These are phyloP conservation scores for Excoecaria cochinchinensis DNA, from an alignment of 345 rosid species.

Conservation along the genomic window DNA sequence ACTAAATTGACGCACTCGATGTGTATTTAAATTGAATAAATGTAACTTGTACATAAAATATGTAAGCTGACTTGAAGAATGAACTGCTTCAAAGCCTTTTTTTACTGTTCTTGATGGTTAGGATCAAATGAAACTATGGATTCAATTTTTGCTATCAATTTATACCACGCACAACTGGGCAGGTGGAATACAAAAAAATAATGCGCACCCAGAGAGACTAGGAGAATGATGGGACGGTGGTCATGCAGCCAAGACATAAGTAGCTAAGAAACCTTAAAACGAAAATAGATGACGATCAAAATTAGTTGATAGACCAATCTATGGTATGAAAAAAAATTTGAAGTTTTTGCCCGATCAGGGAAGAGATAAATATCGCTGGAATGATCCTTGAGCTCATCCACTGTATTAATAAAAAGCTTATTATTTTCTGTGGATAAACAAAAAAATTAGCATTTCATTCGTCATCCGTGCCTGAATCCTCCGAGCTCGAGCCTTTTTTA, in stretches of 20 bases:
- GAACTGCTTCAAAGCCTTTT: neutral
- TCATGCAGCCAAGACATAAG: neutral
- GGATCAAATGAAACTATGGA: neutral
- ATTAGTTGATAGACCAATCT: neutral
- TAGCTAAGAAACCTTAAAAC: neutral
- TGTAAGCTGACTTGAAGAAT: neutral
- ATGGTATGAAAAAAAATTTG: slow-evolving; percentile 3
- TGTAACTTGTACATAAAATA: neutral
- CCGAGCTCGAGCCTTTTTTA: slow-evolving; percentile 58
- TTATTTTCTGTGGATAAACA: slow-evolving; percentile 17
- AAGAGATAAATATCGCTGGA: too few relatives aligned
- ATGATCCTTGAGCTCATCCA: neutral
- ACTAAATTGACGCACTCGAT: neutral
- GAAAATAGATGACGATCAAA: neutral
- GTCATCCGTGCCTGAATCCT: slow-evolving; percentile 70
- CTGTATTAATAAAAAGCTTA: slow-evolving; percentile 1
- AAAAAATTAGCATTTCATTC: slow-evolving; percentile 39
- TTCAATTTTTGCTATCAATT: neutral
- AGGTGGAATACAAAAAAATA: neutral
- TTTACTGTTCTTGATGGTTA: neutral
- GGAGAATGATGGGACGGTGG: neutral
- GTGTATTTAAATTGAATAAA: too few relatives aligned
- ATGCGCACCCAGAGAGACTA: neutral
- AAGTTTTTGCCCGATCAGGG: neutral
- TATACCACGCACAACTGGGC: neutral